Conservation (phyloP, 2,329 filamentous ascomycete genomes). For the Calonectria montana region DNA sequence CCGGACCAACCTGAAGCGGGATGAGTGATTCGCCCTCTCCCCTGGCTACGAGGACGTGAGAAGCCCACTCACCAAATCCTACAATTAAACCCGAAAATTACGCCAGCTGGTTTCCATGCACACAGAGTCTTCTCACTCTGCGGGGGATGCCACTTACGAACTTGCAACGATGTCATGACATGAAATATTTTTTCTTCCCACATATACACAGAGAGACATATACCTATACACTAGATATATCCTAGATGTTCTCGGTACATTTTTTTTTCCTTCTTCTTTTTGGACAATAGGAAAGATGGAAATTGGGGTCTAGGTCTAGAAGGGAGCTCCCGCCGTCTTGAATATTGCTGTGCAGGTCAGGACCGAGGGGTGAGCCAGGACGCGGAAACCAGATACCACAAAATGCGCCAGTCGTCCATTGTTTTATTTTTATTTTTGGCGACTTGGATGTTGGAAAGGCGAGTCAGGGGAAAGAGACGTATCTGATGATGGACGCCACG, state of each 20-base stretch:
- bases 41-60: not conserved
- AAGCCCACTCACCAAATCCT: not conserved
- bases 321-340: slow-evolving; percentile 1
- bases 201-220: slow-evolving; percentile 20
- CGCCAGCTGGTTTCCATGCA: not conserved
- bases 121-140: not conserved
- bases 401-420: slow-evolving; percentile 3
- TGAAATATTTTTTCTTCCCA: slow-evolving; percentile 19
- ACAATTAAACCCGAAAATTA: not conserved
- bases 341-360: slow-evolving; percentile 13
- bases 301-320: slow-evolving; percentile 20
- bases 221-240: slow-evolving; percentile 29
- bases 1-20: slow-evolving; percentile 50
- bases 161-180: slow-evolving; percentile 29
- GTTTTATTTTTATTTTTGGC: not conserved
- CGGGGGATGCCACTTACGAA: slow-evolving; percentile 32
- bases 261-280: slow-evolving; percentile 12
- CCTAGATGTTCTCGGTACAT: slow-evolving; percentile 35
- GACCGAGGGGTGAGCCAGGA: slow-evolving; percentile 8
- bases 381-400: slow-evolving; percentile 15
- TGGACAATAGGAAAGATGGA: slow-evolving; percentile 29
- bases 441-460: not conserved
- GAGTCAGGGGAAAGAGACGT: not conserved
- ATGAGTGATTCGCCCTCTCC: slow-evolving; percentile 44
- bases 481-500: not conserved